Base-by-base conservation (phyloP, 2,329 filamentous ascomycete genomes). In the Claviceps arundinis region DNA sequence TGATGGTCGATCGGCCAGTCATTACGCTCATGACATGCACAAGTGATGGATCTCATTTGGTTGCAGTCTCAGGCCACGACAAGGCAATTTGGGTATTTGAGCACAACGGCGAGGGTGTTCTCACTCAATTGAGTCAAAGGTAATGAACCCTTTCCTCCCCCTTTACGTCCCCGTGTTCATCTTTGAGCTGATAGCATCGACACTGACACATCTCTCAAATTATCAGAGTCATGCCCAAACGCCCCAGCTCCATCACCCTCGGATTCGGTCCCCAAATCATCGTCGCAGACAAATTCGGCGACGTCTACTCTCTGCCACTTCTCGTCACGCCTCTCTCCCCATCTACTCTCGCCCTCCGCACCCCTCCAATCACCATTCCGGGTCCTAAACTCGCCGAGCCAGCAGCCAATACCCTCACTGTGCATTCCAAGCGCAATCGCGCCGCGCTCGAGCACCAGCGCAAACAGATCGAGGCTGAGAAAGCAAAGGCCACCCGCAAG, bases 211-310 rank as follows among this genome's bases (percentile, higher is more conserved):
- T 26, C 26, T 48, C 48, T 42, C 9, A 16, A 46, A 47, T 55
- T 91, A 26, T 2, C 14, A 48, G 89, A 67, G 71, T 70, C 54
- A 94, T 97, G 86, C 88, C 89, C 41, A 97, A 96, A 71, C 82
- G 89, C 38, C 89, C 90, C 13, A 91, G 84, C 63, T 82, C 86
- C 38, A 73, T 97, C 53, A 71, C 77, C 50, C 69, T 96, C 50
- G 81, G 85, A 7, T 72, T 79, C 41, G 84, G 90, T 63, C 74
- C 76, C 44, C 86, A 82, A 8, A 87, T 98, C 56, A 69, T 97
- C 53, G 82, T 81, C 56, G 91, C 82, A 50, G 93, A 98, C 73
- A 98, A 98, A 68, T 97, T 97, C 62, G 93, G 93, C 58, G 93
- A 98, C 65, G 91, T 96, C 55, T 97, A 95, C 69, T 80, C 87